Evolutionary conservation across 805 yeast species (phyloP), one percentile per base, ranked within the genome.

Genomic region (Limtongozyma cylindracea): DNA sequence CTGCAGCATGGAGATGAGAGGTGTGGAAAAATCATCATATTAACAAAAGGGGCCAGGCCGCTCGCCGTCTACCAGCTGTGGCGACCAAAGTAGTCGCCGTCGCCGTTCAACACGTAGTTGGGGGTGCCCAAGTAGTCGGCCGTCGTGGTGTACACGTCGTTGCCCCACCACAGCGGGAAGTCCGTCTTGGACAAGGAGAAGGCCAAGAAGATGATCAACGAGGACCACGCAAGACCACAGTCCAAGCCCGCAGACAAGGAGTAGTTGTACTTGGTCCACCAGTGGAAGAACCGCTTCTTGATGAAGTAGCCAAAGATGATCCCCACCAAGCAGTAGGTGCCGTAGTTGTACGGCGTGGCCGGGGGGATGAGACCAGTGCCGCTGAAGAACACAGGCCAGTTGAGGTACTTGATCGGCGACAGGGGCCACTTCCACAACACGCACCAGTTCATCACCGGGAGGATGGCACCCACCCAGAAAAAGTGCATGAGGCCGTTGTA

Each of bases 311-410:
- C 47, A 28, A 50, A 49, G 24, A 34, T 30, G 30, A 41, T 28
- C 5, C 45, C 47, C 19, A 41, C 43, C 17, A 49, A 37, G 19
- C 65, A 56, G 45, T 57, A 68, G 6, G 62, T 41, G 16, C 60
- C 53, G 39, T 65, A 67, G 38, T 65, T 67, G 39, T 66, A 68
- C 14, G 73, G 65, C 4, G 78, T 66, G 18, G 74, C 70, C 19
- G 84, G 82, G 10, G 84, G 82, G 32, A 69, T 61, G 31, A 53
- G 50, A 20, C 67, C 68, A n/a, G 55, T 45, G 31, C 56, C 57
- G 10, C 49, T 38, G 38, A 50, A 50, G 41, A 50, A 50, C 20
- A 50, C 49, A 8, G 52, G 50, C 49, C 50, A 39, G 33, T 40
- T 34, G 31, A 42, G 29, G 39, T 38, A 39, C 22, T 29, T 33